Conservation (phyloP, 805 yeast species). For the Wickerhamiella vanderwaltii region DNA sequence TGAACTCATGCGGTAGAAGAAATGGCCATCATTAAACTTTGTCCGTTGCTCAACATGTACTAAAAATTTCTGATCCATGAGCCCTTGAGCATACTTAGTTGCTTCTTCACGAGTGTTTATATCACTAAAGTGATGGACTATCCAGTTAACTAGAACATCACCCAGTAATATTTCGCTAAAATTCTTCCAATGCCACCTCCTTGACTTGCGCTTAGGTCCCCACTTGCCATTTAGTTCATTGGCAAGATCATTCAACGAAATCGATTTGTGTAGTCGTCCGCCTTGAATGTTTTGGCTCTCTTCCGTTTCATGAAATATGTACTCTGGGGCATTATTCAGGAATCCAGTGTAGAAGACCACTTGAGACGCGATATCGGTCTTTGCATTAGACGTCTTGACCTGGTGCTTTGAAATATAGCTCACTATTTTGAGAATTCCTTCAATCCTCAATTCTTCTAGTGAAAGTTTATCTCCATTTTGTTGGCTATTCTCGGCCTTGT, state of each 20-base stretch:
- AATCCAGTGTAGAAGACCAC: conserved; percentile 74
- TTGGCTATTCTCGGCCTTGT: neutral
- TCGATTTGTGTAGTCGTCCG: conserved; percentile 23
- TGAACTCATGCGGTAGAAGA: conserved; percentile 61
- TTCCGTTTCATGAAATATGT: conserved; percentile 34
- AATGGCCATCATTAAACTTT: conserved; percentile 82
- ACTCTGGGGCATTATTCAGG: conserved; percentile 50
- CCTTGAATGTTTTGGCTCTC: conserved; percentile 7
- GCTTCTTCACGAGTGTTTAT: conserved; percentile 78
- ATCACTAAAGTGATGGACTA: conserved; percentile 64
- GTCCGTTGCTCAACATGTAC: conserved; percentile 77
- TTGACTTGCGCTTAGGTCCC: conserved; percentile 57
- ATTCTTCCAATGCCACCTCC: conserved; percentile 82
- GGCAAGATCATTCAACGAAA: conserved; percentile 44
- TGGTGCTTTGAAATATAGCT: conserved; percentile 16
- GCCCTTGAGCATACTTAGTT: conserved; percentile 57
- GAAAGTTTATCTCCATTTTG: conserved; percentile 41
- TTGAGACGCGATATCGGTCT: conserved; percentile 3
- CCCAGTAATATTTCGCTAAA: conserved; percentile 76
- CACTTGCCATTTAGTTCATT: conserved; percentile 48
- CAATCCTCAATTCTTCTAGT: conserved; percentile 83
- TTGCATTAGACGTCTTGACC: conserved; percentile 7
- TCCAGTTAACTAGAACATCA: conserved; percentile 75
- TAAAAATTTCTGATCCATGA: conserved; percentile 63
- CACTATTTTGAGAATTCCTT: conserved; percentile 43